A percentile compares a stretch with the other conserved stretches of the same genome.
phyloP scores from a whole-genome alignment of 106 monocot species.

The Agapanthus africanus region DNA sequence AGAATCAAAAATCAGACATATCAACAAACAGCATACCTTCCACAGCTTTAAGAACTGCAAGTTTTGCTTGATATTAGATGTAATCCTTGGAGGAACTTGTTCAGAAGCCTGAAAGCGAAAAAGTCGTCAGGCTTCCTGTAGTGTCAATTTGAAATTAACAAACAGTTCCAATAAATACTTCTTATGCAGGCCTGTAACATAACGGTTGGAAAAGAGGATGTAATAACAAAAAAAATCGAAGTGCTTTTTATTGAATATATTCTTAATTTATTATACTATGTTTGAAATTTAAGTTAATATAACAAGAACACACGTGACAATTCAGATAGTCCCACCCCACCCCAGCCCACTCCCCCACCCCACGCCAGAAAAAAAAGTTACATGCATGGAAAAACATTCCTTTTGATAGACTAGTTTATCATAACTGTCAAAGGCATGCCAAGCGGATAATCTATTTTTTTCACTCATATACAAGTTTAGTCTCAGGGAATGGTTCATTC shows the following conservation, averaged over 20 bases:
- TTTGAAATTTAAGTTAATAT: too few relatives aligned
- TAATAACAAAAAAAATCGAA: too few relatives aligned
- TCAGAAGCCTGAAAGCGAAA: slow-evolving; percentile 38
- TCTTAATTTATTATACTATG: too few relatives aligned
- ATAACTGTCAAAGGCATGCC: background rate
- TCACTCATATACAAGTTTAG: background rate
- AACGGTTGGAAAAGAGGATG: background rate
- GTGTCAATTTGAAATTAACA: background rate
- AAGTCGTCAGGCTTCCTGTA: background rate
- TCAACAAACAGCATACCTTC: slow-evolving; percentile 31
- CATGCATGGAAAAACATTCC: too few relatives aligned
- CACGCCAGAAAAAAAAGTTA: too few relatives aligned
- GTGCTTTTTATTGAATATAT: too few relatives aligned
- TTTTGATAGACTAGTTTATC: too few relatives aligned
- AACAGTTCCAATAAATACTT: background rate
- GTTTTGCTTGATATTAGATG: slow-evolving; percentile 88
- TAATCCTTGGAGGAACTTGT: slow-evolving; percentile 72
- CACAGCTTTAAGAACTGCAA: slow-evolving; percentile 71
- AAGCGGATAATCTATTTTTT: background rate
- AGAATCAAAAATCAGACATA: background rate
- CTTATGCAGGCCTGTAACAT: background rate
- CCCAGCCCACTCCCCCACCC: too few relatives aligned
- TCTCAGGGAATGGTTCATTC: background rate
- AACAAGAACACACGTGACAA: too few relatives aligned
- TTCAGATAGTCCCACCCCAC: too few relatives aligned